phyloP scores from a whole-genome alignment of 2,329 filamentous ascomycete species.

The Cytospora mali region DNA sequence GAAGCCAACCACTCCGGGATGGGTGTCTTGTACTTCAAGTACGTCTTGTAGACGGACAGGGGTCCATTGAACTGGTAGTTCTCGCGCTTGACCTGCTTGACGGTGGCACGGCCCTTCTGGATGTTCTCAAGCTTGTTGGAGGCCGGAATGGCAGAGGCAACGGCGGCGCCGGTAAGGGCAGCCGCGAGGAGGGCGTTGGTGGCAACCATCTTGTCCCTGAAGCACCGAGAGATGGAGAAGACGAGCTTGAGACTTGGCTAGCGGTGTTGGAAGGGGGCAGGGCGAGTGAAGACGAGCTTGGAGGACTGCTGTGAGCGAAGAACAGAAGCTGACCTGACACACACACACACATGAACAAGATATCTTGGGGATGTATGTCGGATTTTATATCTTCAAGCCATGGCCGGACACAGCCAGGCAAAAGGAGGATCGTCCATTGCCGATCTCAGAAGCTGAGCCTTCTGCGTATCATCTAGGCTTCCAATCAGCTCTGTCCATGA shows the following conservation, averaged over 20 bases:
- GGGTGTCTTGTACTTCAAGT: conserved; percentile 28
- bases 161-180: conserved; percentile 25
- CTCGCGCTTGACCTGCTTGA: conserved; percentile 26
- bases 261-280: not conserved
- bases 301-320: conserved; percentile 14
- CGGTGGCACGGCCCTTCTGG: conserved; percentile 25
- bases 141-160: conserved; percentile 25
- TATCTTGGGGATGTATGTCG: not conserved
- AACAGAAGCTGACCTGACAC: conserved; percentile 19
- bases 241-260: not conserved
- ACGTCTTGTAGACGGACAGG: conserved; percentile 29
- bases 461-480: not conserved
- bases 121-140: conserved; percentile 17
- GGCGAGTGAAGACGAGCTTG: conserved; percentile 12
- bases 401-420: not conserved
- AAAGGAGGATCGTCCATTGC: not conserved
- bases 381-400: conserved; percentile 12
- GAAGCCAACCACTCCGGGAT: conserved; percentile 25
- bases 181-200: conserved; percentile 27
- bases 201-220: conserved; percentile 23
- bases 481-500: conserved; percentile 6
- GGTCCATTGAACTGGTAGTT: conserved; percentile 27
- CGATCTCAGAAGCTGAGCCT: conserved; percentile 8
- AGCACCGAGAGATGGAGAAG: not conserved
- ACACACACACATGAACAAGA: not conserved